phyloP scores from a whole-genome alignment of 2,329 filamentous ascomycete genomes.

The Dothistroma pini region DNA sequence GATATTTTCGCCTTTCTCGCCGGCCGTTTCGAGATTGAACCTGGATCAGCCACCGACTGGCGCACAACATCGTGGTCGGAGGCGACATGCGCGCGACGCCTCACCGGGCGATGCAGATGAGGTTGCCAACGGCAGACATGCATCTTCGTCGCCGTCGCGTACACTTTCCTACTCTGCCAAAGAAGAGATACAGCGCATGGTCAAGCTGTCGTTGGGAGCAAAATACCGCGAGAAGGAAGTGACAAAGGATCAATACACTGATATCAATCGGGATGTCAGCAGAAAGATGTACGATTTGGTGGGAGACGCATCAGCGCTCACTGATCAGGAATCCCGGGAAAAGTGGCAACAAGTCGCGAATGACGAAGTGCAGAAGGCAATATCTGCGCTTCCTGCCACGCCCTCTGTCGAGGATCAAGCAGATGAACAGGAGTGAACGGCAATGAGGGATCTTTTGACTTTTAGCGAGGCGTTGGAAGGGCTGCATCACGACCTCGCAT shows the following conservation, averaged over 20 bases:
- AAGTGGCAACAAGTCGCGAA: constrained; percentile 73
- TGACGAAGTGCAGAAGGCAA: constrained; percentile 72
- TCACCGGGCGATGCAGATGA: constrained; percentile 27
- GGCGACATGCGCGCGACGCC: constrained; percentile 13
- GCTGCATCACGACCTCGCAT: neutral
- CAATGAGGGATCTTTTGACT: neutral
- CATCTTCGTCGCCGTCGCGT: constrained; percentile 32
- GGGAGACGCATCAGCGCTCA: constrained; percentile 51
- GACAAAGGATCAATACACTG: constrained; percentile 84
- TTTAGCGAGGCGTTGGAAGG: constrained; percentile 1
- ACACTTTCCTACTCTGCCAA: constrained; percentile 77
- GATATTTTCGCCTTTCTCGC: constrained; percentile 67
- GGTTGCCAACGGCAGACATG: constrained; percentile 23
- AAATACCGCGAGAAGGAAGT: constrained; percentile 76
- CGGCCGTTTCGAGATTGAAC: constrained; percentile 34
- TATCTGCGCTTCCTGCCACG: constrained; percentile 41
- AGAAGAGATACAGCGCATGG: constrained; percentile 82
- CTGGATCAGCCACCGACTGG: constrained; percentile 8
- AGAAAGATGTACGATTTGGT: constrained; percentile 76
- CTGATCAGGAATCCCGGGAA: constrained; percentile 61
- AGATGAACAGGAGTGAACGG: constrained; percentile 7
- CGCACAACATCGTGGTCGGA: constrained; percentile 19
- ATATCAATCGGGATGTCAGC: constrained; percentile 86
- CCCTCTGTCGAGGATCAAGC: constrained; percentile 9
- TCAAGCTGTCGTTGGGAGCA: constrained; percentile 75